Conservation (phyloP, 2,329 filamentous ascomycete genomes). For the Fusarium secorum region DNA sequence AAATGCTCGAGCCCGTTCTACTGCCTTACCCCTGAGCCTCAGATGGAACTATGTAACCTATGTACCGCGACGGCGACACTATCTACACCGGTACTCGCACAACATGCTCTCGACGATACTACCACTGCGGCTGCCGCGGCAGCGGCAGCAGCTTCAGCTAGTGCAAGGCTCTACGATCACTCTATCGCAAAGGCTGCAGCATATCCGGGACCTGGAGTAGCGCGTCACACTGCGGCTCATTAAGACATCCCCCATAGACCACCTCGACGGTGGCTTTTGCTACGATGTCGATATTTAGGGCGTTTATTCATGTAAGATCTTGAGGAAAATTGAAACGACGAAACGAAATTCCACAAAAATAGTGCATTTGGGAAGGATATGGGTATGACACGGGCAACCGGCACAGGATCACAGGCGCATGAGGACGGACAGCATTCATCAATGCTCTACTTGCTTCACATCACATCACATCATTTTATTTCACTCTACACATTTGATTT, state of each 20-base stretch:
- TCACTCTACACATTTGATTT: background rate
- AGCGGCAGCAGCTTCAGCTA: constrained; percentile 11
- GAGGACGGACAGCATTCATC: constrained; percentile 34
- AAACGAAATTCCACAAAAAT: constrained; percentile 22
- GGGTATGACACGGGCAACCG: constrained; percentile 15
- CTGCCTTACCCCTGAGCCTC: constrained; percentile 40
- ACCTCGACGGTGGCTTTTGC: background rate
- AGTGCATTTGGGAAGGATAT: constrained; percentile 19
- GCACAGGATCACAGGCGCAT: constrained; percentile 22
- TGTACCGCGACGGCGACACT: constrained; percentile 32
- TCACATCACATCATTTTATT: constrained; percentile 6
- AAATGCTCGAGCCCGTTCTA: constrained; percentile 44
- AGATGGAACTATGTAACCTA: constrained; percentile 41
- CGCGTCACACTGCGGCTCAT: constrained; percentile 19
- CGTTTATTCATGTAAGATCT: constrained; percentile 24
- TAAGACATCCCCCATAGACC: background rate
- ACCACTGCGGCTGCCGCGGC: constrained; percentile 18
- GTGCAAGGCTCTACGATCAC: constrained; percentile 27
- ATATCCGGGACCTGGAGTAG: constrained; percentile 24
- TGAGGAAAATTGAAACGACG: constrained; percentile 29
- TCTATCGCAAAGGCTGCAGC: constrained; percentile 27
- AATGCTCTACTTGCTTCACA: constrained; percentile 19
- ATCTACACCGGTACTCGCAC: constrained; percentile 41
- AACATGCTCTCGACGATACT: constrained; percentile 27
- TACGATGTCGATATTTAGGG: constrained; percentile 5